Evolutionary conservation across 176 grass and related monocot species (phyloP), one percentile per base, ranked within the genome.

Genomic region (Oryza meridionalis): DNA sequence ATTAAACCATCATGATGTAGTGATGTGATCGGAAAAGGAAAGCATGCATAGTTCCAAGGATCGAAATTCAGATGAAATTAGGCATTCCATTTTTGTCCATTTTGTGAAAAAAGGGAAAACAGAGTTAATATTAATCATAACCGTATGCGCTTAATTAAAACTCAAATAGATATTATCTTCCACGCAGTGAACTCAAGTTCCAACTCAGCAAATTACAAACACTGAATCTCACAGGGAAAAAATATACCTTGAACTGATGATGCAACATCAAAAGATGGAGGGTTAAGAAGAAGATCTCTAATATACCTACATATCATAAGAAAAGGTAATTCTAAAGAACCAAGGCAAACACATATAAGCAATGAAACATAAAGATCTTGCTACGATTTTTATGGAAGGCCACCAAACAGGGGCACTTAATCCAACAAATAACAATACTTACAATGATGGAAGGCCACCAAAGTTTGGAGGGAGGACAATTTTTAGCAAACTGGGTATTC

Each of bases 271-370:
- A 93, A 94, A 76, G 82, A 84, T 75, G 92, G 95, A 88, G 95
- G 95, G 73, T 90, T 94, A 86, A 98, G 90, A 75, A 98, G 90
- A 84, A 98, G 95, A 93, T 98, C 95, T 89, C 95, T 90, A 84
- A 95, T 88, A 72, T 95, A 98, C 92, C 92, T 98, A 55, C 45
- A 78, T 59, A 66, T 69, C 45, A 88, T 22, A 71, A 78, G 13
- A 55, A 77, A 58, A 77, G 40, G 22, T n/a, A 37, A 29, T 24
- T 77, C 44, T 40, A 33, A 86, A 47, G 4, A 77, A 59, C 25
- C 50, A 82, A 53, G 81, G 64, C 40, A 14, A n/a, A 70, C 11
- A 58, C 72, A 68, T 46, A 42, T 43, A 59, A 69, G 13, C 43
- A 77, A 75, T 77, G 51, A 37, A 89, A 76, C 27, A 24, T 7